Conservation (phyloP, 805 yeast genomes). For the Saccharomyces mikatae region DNA sequence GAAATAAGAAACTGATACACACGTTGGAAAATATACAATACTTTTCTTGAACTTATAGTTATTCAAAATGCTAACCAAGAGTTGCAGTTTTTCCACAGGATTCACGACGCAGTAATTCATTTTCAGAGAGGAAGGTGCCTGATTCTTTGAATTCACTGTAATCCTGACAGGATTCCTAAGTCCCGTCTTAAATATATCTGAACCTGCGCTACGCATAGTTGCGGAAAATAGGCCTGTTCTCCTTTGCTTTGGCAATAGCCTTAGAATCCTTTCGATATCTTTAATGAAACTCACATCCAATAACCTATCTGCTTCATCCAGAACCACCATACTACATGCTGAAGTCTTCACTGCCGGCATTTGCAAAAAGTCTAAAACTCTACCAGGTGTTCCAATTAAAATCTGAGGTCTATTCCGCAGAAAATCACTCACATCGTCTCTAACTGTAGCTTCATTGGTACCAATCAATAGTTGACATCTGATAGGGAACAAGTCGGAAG, state of each 20-base stretch:
- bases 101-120: constrained; percentile 52
- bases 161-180: constrained; percentile 88
- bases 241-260: constrained; percentile 76
- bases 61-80: constrained; percentile 45
- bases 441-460: constrained; percentile 45
- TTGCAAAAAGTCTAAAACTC: constrained; percentile 65
- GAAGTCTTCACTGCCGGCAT: constrained; percentile 49
- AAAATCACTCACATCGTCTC: constrained; percentile 65
- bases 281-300: constrained; percentile 67
- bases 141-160: constrained; percentile 52
- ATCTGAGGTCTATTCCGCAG: constrained; percentile 56
- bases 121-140: constrained; percentile 55
- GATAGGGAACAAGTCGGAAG: constrained; percentile 38
- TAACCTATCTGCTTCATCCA: constrained; percentile 91
- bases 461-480: constrained; percentile 52
- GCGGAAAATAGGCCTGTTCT: constrained; percentile 93
- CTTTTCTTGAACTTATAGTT: constrained; percentile 61
- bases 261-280: constrained; percentile 61
- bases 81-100: constrained; percentile 54
- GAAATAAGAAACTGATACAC: constrained; percentile 73
- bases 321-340: constrained; percentile 62
- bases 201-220: constrained; percentile 77
- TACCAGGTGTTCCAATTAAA: constrained; percentile 87
- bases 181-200: constrained; percentile 74
- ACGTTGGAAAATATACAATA: constrained; percentile 89